Evolutionary conservation across 106 monocot species (phyloP).

Genomic region (Allium fistulosum): DNA sequence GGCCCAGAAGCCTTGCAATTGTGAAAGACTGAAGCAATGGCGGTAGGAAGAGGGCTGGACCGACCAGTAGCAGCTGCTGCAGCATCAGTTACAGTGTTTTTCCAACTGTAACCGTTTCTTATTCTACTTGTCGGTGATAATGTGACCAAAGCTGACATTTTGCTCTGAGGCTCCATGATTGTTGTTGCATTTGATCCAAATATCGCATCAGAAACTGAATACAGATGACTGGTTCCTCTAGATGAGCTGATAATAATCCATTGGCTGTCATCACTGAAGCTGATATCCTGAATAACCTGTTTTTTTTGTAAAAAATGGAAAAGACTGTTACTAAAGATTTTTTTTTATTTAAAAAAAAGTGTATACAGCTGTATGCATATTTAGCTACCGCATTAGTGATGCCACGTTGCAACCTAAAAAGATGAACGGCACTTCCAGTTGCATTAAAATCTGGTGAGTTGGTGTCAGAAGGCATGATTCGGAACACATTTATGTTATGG

Average conservation of each 20-base stretch:
- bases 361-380: not conserved
- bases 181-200: slow-evolving; percentile 13
- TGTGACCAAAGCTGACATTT: slow-evolving; percentile 16
- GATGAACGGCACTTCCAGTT: slow-evolving; percentile 55
- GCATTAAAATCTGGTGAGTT: slow-evolving; percentile 26
- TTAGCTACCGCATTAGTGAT: slow-evolving; percentile 84
- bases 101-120: slow-evolving; percentile 83
- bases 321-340: not conserved
- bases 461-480: slow-evolving; percentile 52
- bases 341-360: not conserved
- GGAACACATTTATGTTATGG: slow-evolving; percentile 79
- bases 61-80: slow-evolving; percentile 73
- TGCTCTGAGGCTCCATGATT: slow-evolving; percentile 5
- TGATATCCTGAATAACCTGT: slow-evolving; percentile 93
- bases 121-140: slow-evolving; percentile 81
- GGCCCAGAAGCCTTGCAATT: slow-evolving; percentile 32
- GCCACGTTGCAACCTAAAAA: slow-evolving; percentile 91
- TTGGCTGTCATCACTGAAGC: slow-evolving; percentile 88
- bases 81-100: slow-evolving; percentile 72
- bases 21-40: slow-evolving; percentile 86
- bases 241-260: slow-evolving; percentile 98
- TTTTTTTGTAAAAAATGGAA: slow-evolving; percentile 2
- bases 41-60: slow-evolving; percentile 55
- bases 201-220: slow-evolving; percentile 38
- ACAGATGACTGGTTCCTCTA: slow-evolving; percentile 88